Evolutionary conservation across 176 grass and related monocot genomes (phyloP).

Genomic region (Puccinellia tenuiflora): DNA sequence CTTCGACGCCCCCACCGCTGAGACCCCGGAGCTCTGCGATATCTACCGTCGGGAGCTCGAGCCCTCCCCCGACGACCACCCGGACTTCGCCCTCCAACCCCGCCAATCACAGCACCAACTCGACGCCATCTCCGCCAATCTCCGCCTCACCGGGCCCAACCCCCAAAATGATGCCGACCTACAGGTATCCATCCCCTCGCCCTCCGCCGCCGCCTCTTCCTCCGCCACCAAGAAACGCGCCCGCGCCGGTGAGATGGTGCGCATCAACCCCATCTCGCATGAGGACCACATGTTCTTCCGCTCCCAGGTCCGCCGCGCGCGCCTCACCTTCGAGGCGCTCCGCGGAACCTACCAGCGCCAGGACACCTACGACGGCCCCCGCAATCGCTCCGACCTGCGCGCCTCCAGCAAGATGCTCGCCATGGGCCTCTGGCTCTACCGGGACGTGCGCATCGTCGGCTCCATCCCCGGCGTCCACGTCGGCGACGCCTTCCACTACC

Average conservation of each 20-base stretch:
- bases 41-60: neutral
- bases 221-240: conserved; percentile 46
- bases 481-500: conserved; percentile 88
- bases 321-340: conserved; percentile 77
- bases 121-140: neutral
- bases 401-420: conserved; percentile 52
- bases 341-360: conserved; percentile 36
- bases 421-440: conserved; percentile 46
- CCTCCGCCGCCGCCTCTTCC: neutral
- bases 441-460: conserved; percentile 56
- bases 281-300: conserved; percentile 41
- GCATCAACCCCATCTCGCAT: conserved; percentile 18
- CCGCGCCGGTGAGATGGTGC: conserved; percentile 54
- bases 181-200: neutral
- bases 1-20: neutral
- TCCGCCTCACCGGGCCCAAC: neutral
- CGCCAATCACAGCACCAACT: conserved; percentile 19
- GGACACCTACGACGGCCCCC: neutral
- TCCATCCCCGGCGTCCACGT: conserved; percentile 57
- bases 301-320: conserved; percentile 45
- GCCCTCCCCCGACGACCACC: conserved; percentile 27
- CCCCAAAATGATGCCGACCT: neutral
- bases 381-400: conserved; percentile 56
- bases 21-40: conserved; percentile 22
- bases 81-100: conserved; percentile 9